Conservation (phyloP, 805 yeast species). For the Nakazawaea siamensis region DNA sequence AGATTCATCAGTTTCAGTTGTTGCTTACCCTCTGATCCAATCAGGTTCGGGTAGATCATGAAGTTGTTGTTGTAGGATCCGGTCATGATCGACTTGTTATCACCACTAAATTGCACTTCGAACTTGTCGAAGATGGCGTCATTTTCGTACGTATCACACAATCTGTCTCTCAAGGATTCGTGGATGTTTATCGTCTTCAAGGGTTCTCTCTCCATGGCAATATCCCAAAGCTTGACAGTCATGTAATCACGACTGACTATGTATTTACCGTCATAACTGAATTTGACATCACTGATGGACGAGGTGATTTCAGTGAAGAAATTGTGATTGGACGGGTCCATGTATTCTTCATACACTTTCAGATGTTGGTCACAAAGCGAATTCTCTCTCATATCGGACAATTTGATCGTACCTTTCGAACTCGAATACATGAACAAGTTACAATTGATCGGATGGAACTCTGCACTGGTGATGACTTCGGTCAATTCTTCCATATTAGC, state of each 20-base stretch:
- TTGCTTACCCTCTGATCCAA: constrained; percentile 18
- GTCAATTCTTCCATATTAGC: constrained; percentile 98
- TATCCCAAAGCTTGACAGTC: constrained; percentile 97
- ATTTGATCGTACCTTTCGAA: constrained; percentile 89
- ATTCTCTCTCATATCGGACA: constrained; percentile 93
- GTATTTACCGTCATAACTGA: constrained; percentile 86
- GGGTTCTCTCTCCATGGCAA: constrained; percentile 94
- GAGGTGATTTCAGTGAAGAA: constrained; percentile 97
- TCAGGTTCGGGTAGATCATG: constrained; percentile 89
- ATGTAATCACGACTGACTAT: constrained; percentile 95
- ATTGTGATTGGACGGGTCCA: constrained; percentile 87
- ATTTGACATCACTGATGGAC: constrained; percentile 88
- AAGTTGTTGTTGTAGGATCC: constrained; percentile 97
- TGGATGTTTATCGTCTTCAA: constrained; percentile 91
- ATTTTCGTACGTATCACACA: constrained; percentile 96
- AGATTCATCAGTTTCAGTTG: too few relatives aligned
- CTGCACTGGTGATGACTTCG: constrained; percentile 94
- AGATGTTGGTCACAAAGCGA: constrained; percentile 90
- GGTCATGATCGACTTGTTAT: constrained; percentile 86
- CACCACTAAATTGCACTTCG: constrained; percentile 93
- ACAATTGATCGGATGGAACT: constrained; percentile 90
- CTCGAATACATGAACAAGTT: constrained; percentile 92
- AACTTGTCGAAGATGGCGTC: constrained; percentile 98
- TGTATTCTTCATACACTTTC: constrained; percentile 82
- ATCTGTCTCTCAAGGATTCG: constrained; percentile 84